Percentiles rank a stretch among this genome's conserved stretches.
Conservation (phyloP, 768 basidiomycete species). For the Russula virescens region DNA sequence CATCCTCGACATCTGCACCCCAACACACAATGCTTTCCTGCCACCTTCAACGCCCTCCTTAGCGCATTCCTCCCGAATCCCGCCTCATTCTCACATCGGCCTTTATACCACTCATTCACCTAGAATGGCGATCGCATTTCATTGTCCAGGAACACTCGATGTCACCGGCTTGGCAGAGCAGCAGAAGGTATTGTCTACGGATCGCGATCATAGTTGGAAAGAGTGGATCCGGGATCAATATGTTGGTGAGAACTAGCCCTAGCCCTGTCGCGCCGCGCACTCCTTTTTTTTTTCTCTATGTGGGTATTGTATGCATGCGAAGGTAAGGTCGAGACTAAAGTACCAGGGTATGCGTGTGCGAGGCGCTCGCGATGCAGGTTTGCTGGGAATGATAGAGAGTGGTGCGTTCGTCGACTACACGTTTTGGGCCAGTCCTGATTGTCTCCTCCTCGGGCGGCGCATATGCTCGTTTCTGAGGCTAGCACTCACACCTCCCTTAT, state of each 20-base stretch:
- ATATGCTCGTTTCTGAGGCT: too few relatives aligned
- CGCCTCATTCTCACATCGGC: conserved; percentile 96
- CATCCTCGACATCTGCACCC: conserved; percentile 34
- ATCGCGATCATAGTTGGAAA: conserved; percentile 61
- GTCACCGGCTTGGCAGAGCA: conserved; percentile 51
- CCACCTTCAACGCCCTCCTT: conserved; percentile 57
- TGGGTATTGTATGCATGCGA: too few relatives aligned
- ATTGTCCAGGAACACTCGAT: conserved; percentile 81
- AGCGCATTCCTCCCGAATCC: conserved; percentile 70
- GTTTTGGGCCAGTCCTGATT: too few relatives aligned
- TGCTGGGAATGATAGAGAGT: too few relatives aligned
- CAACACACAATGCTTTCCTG: conserved; percentile 61
- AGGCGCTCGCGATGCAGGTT: too few relatives aligned
- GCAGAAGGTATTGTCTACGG: conserved; percentile 41
- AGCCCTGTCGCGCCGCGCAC: background rate
- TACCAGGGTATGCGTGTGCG: too few relatives aligned
- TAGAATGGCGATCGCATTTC: conserved; percentile 84
- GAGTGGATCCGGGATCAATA: conserved; percentile 92
- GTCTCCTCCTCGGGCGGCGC: too few relatives aligned
- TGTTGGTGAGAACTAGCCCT: conserved; percentile 49
- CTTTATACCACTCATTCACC: too few relatives aligned
- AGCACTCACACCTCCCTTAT: too few relatives aligned
- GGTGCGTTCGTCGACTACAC: too few relatives aligned
- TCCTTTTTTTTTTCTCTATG: background rate
- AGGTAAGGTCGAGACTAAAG: too few relatives aligned